These are phyloP conservation scores for Lagenaria siceraria DNA, from an alignment of 306 rosid species.

Conservation along the genomic window DNA sequence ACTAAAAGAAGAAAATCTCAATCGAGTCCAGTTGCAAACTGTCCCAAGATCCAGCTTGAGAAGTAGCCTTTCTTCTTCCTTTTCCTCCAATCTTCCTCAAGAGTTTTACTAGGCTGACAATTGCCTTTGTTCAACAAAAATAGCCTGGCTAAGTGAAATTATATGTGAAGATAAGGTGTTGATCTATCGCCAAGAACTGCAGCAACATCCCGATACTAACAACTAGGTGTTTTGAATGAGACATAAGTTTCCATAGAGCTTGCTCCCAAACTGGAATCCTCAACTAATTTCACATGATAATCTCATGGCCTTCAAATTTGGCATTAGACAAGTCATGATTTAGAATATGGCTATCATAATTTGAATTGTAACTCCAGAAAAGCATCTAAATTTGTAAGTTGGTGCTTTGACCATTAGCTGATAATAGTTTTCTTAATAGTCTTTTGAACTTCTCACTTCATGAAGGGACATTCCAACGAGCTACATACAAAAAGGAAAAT, in stretches of 20 bases:
- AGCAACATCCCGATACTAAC: neutral
- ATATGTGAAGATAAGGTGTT: neutral
- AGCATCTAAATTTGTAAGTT: neutral
- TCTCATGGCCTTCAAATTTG: neutral
- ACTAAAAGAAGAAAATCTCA: neutral
- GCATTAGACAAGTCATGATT: neutral
- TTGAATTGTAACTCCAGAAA: neutral
- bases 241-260: neutral
- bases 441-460: neutral
- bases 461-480: neutral
- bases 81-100: neutral
- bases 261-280: neutral
- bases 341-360: neutral
- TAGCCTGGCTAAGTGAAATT: neutral
- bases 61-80: neutral
- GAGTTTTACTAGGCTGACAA: neutral
- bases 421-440: neutral
- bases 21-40: neutral
- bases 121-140: neutral
- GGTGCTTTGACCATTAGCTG: neutral
- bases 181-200: neutral
- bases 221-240: neutral
- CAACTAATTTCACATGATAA: neutral
- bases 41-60: neutral
- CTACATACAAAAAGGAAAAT: neutral